Conservation (phyloP, 805 yeast species). For the Cyberlindnera bimundalis region DNA sequence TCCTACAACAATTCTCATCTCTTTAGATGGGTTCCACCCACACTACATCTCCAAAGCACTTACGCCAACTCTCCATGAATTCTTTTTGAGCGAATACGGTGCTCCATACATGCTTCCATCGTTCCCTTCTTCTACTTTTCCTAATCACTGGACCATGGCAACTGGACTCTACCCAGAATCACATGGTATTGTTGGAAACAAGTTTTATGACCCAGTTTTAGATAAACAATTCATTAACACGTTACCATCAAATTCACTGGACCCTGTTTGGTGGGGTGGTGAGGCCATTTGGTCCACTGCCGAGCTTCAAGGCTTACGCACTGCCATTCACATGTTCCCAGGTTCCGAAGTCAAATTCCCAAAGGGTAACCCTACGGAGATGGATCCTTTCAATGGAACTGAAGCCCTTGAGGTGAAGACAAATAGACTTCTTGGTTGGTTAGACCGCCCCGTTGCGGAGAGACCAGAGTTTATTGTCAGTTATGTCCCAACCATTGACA, state of each 20-base stretch:
- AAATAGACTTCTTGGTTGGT: conserved; percentile 58
- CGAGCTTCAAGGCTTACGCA: conserved; percentile 49
- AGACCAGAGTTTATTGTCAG: conserved; percentile 77
- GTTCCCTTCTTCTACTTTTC: conserved; percentile 86
- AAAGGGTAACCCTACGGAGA: conserved; percentile 44
- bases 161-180: conserved; percentile 82
- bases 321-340: conserved; percentile 97
- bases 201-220: conserved; percentile 61
- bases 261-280: conserved; percentile 80
- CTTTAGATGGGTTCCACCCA: conserved; percentile 91
- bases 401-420: conserved; percentile 58
- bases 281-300: conserved; percentile 89
- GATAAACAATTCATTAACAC: conserved; percentile 61
- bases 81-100: conserved; percentile 50
- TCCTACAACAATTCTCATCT: conserved; percentile 77
- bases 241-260: conserved; percentile 48
- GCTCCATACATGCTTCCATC: conserved; percentile 86
- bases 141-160: conserved; percentile 88
- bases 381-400: conserved; percentile 61
- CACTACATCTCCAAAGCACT: conserved; percentile 62
- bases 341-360: conserved; percentile 74
- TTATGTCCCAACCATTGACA: conserved; percentile 79
- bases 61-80: conserved; percentile 69
- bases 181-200: conserved; percentile 86
- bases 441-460: conserved; percentile 50